Percentiles rank a stretch among this genome's conserved stretches.
Conservation (phyloP, 768 basidiomycete species). For the Lyophyllum shimeji region DNA sequence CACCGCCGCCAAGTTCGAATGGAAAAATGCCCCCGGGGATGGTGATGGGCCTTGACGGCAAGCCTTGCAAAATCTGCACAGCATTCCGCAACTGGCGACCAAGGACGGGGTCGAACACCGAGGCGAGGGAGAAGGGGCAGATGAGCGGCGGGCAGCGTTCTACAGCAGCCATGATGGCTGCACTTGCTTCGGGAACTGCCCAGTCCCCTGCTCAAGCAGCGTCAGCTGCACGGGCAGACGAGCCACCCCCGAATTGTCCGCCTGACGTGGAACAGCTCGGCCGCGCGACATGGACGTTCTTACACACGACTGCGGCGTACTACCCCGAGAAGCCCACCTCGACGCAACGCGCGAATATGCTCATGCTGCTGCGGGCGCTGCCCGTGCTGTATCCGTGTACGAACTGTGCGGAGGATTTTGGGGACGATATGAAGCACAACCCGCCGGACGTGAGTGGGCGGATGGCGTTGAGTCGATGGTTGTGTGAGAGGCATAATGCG, state of each 20-base stretch:
- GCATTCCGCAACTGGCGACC: constrained; percentile 75
- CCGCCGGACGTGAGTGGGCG: constrained; percentile 82
- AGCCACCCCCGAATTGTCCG: constrained; percentile 71
- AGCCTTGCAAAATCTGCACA: constrained; percentile 91
- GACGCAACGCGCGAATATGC: constrained; percentile 80
- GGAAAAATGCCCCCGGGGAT: constrained; percentile 70
- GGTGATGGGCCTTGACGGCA: constrained; percentile 90
- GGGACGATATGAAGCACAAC: constrained; percentile 57
- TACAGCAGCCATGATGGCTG: constrained; percentile 27
- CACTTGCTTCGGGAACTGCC: constrained; percentile 21
- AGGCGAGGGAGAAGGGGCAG: constrained; percentile 23
- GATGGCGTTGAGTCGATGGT: constrained; percentile 72
- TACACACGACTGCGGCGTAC: constrained; percentile 94
- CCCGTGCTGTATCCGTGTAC: constrained; percentile 88
- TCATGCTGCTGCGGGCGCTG: constrained; percentile 71
- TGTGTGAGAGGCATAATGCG: constrained; percentile 91
- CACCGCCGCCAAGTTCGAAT: constrained; percentile 3
- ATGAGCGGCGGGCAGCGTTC: constrained; percentile 13
- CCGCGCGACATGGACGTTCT: constrained; percentile 93
- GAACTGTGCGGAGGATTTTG: constrained; percentile 83
- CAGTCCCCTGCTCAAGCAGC: constrained; percentile 16
- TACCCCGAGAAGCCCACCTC: constrained; percentile 83
- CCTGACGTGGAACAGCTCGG: constrained; percentile 90
- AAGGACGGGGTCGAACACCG: constrained; percentile 31
- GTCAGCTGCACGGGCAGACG: constrained; percentile 27